Evolutionary conservation across 306 rosid genomes (phyloP).

Genomic region (Parietaria judaica): DNA sequence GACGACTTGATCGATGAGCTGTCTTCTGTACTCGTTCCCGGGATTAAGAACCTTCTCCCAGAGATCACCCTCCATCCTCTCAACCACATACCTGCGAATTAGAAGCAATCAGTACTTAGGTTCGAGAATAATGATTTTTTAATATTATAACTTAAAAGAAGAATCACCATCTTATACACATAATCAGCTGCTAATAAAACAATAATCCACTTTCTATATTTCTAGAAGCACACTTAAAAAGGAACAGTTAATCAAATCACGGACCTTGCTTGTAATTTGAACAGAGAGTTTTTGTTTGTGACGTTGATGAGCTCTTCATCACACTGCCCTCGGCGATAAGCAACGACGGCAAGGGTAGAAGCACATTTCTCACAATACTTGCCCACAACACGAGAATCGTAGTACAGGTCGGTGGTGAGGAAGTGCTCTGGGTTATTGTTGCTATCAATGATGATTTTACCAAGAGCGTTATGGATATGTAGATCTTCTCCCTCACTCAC

Average conservation of each 20-base stretch:
- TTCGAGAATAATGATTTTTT: no score
- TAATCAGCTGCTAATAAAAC: no score
- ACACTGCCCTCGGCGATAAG: constrained; percentile 94
- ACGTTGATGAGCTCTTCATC: constrained; percentile 96
- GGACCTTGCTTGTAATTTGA: constrained; percentile 98
- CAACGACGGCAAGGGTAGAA: constrained; percentile 97
- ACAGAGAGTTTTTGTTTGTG: constrained; percentile 89
- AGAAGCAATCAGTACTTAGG: constrained; percentile 22
- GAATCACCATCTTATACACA: no score
- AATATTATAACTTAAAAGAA: no score
- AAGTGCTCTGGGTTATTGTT: constrained; percentile 98
- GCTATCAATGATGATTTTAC: constrained; percentile 97
- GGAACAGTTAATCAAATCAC: constrained; percentile 22
- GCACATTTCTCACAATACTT: constrained; percentile 99
- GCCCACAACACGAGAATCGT: constrained; percentile 98
- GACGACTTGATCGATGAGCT: constrained; percentile 95
- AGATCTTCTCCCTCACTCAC: constrained; percentile 99
- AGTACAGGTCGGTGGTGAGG: constrained; percentile 96
- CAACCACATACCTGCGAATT: constrained; percentile 85
- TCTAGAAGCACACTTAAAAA: no score
- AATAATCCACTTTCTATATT: no score
- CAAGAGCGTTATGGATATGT: constrained; percentile 95
- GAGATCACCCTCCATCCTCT: constrained; percentile 94
- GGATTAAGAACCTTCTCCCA: constrained; percentile 92
- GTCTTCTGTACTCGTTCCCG: constrained; percentile 82